phyloP scores from a whole-genome alignment of 495 filamentous ascomycete genomes.

The Chaetomidium leptoderma region DNA sequence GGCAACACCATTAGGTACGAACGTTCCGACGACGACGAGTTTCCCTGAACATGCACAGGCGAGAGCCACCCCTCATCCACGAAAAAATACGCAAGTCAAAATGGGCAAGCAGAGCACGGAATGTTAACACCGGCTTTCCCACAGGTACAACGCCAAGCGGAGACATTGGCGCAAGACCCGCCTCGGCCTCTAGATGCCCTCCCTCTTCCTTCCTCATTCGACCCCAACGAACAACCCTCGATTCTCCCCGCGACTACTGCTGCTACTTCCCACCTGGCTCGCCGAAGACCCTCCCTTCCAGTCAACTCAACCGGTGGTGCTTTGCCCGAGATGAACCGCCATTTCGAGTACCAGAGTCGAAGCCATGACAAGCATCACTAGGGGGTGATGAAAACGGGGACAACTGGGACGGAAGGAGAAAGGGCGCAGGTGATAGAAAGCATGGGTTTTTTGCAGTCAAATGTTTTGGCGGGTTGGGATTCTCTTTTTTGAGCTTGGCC shows the following conservation, averaged over 20 bases:
- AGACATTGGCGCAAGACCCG: conserved; percentile 99
- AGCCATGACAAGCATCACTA: not conserved
- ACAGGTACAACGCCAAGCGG: conserved; percentile 98
- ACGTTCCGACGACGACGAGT: conserved; percentile 11
- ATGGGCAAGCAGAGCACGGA: not conserved
- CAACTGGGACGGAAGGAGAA: conserved; percentile 1
- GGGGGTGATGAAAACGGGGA: not conserved
- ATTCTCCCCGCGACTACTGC: conserved; percentile 13
- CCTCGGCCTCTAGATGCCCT: conserved; percentile 79
- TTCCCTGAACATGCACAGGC: not conserved
- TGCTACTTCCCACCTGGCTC: conserved; percentile 10
- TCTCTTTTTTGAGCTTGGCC: conserved; percentile 21
- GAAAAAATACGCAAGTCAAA: not conserved
- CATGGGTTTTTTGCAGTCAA: conserved; percentile 9
- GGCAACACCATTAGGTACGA: conserved; percentile 97
- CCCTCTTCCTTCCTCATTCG: conserved; percentile 26
- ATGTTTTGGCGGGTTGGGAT: conserved; percentile 13
- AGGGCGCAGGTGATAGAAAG: conserved; percentile 3
- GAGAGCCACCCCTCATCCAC: not conserved
- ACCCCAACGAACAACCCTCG: conserved; percentile 24
- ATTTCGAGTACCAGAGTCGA: conserved; percentile 9
- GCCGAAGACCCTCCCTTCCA: not conserved
- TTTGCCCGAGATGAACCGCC: not conserved
- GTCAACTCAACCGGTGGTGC: conserved; percentile 1
- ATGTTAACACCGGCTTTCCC: conserved; percentile 8